A percentile compares a stretch with the other conserved stretches of the same genome.
phyloP scores from a whole-genome alignment of 2,329 filamentous ascomycete species.

The Ciborinia camelliae region DNA sequence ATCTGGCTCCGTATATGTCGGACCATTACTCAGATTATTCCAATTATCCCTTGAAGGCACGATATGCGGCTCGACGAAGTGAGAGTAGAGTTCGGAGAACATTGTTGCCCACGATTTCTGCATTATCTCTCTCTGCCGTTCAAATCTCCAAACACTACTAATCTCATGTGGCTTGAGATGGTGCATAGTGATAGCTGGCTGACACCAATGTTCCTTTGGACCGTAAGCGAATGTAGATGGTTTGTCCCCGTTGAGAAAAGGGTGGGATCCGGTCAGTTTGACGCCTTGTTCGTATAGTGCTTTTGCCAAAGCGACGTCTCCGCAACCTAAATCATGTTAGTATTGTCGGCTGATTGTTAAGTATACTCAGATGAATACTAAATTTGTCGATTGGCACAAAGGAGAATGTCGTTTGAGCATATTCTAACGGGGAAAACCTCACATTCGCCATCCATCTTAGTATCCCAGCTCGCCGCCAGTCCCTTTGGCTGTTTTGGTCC shows the following conservation, averaged over 20 bases:
- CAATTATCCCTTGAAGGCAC: slow-evolving; percentile 45
- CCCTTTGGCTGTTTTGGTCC: slow-evolving; percentile 41
- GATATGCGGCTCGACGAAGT: slow-evolving; percentile 47
- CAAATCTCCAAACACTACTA: slow-evolving; percentile 51
- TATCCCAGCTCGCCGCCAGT: slow-evolving; percentile 48
- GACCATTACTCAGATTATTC: slow-evolving; percentile 52
- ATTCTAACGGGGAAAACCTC: background rate
- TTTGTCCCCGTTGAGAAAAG: slow-evolving; percentile 55
- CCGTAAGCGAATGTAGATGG: slow-evolving; percentile 44
- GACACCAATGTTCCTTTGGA: slow-evolving; percentile 48
- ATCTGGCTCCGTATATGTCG: slow-evolving; percentile 39
- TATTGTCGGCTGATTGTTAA: background rate
- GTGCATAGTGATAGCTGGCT: slow-evolving; percentile 56
- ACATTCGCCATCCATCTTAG: slow-evolving; percentile 42
- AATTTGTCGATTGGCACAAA: background rate
- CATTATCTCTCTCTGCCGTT: slow-evolving; percentile 40
- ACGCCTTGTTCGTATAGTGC: slow-evolving; percentile 48
- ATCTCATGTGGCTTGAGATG: slow-evolving; percentile 53
- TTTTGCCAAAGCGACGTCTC: slow-evolving; percentile 49
- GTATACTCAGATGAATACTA: too few relatives aligned
- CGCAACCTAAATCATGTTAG: slow-evolving; percentile 39
- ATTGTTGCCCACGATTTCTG: slow-evolving; percentile 18
- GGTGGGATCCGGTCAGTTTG: slow-evolving; percentile 46
- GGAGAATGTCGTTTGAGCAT: background rate
- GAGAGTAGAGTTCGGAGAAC: slow-evolving; percentile 46